These are phyloP conservation scores for Heliamphora exappendiculata DNA, from an alignment of 148 eudicot species.

Conservation along the genomic window DNA sequence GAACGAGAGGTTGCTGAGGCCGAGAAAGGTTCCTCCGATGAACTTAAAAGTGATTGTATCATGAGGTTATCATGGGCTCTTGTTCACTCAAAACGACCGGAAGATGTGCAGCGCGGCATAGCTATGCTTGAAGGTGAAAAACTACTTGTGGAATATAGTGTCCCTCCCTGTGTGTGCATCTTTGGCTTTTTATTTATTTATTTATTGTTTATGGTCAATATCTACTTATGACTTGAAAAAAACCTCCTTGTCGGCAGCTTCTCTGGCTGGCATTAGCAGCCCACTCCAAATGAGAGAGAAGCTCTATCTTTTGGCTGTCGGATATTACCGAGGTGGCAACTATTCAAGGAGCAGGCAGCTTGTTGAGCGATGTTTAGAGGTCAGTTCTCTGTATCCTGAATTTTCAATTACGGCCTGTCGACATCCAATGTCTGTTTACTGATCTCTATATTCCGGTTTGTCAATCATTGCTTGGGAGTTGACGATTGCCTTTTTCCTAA, in stretches of 20 bases:
- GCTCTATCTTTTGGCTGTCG: constrained; percentile 49
- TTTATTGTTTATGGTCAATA: too few relatives aligned
- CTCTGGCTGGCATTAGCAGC: constrained; percentile 33
- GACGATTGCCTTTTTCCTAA: too few relatives aligned
- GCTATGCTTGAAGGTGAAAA: constrained; percentile 36
- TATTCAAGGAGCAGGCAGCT: constrained; percentile 48
- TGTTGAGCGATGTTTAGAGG: constrained; percentile 47
- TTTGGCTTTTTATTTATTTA: not conserved
- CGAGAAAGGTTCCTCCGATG: constrained; percentile 26
- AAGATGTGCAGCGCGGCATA: constrained; percentile 42
- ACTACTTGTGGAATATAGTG: not conserved
- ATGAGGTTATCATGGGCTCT: constrained; percentile 44
- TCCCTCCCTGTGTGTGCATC: not conserved
- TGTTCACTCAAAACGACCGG: constrained; percentile 36
- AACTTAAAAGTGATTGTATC: constrained; percentile 23
- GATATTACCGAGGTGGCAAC: constrained; percentile 47
- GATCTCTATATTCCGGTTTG: not conserved
- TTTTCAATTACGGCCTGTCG: not conserved
- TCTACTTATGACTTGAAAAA: constrained; percentile 1
- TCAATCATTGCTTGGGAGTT: not conserved
- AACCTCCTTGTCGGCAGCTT: constrained; percentile 29
- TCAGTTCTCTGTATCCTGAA: constrained; percentile 13
- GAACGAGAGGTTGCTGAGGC: constrained; percentile 45
- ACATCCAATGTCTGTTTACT: not conserved
- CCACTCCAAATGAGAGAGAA: constrained; percentile 47